A percentile compares a stretch with the other conserved stretches of the same genome.
Conservation (phyloP, 1,284 basidiomycete species). For the Tylopilus sp. region DNA sequence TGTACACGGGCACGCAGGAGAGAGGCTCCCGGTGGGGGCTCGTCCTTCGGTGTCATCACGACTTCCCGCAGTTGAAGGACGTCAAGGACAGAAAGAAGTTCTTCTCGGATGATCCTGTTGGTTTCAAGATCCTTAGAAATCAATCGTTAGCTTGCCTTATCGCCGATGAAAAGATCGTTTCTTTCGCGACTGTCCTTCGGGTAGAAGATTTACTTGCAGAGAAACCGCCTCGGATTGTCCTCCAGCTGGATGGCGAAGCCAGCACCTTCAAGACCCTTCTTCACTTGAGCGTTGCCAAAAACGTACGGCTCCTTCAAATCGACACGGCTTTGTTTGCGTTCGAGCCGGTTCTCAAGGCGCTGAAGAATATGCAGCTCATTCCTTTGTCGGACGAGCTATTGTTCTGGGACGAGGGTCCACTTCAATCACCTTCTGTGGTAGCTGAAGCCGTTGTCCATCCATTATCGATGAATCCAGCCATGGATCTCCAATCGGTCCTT, state of each 20-base stretch:
- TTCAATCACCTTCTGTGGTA: conserved; percentile 19
- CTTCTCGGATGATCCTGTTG: conserved; percentile 51
- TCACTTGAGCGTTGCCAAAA: conserved; percentile 50
- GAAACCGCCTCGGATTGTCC: conserved; percentile 59
- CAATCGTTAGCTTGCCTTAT: conserved; percentile 66
- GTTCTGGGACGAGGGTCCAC: conserved; percentile 56
- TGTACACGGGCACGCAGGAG: conserved; percentile 50
- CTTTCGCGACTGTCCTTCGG: conserved; percentile 64
- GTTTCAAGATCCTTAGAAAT: conserved; percentile 57
- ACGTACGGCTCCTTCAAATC: conserved; percentile 64
- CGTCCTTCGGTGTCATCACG: conserved; percentile 51
- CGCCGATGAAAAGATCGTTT: conserved; percentile 57
- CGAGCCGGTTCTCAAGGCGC: conserved; percentile 65
- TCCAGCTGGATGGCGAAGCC: conserved; percentile 61
- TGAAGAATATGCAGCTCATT: conserved; percentile 57
- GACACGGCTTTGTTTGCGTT: conserved; percentile 72
- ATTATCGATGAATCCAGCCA: conserved; percentile 46
- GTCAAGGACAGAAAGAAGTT: conserved; percentile 48
- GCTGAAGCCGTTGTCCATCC: conserved; percentile 43
- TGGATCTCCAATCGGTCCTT: conserved; percentile 38
- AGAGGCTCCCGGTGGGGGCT: conserved; percentile 62
- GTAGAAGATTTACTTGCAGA: conserved; percentile 62
- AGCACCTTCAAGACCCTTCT: conserved; percentile 52
- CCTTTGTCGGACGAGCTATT: conserved; percentile 64
- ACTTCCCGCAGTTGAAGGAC: conserved; percentile 49